A percentile compares a stretch with the other conserved stretches of the same genome.
Evolutionary conservation across 768 basidiomycete species (phyloP).

Genomic region (Suillus americanus): DNA sequence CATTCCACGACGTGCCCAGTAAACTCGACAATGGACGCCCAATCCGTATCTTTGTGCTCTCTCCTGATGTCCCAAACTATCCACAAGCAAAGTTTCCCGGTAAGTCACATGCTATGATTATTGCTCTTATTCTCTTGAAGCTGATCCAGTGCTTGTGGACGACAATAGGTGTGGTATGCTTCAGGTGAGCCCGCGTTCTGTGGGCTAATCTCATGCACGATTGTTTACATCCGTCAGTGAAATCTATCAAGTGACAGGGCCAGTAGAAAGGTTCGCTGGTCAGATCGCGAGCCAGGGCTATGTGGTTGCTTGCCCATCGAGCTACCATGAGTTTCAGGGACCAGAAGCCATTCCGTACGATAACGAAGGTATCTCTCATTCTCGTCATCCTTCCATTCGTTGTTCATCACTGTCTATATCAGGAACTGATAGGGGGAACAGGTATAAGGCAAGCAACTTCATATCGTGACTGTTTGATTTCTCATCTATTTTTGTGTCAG

Average conservation of each 20-base stretch:
- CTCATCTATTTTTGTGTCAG: constrained; percentile 40
- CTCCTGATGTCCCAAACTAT: constrained; percentile 77
- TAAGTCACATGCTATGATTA: constrained; percentile 22
- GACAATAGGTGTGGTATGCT: constrained; percentile 69
- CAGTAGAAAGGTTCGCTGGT: constrained; percentile 89
- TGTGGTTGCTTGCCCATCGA: constrained; percentile 80
- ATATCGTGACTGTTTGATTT: background rate
- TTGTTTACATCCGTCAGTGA: constrained; percentile 51
- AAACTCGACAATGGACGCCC: constrained; percentile 62
- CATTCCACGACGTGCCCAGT: constrained; percentile 74
- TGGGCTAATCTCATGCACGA: background rate
- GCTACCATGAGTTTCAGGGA: constrained; percentile 91
- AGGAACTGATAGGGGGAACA: constrained; percentile 92
- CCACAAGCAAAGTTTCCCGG: constrained; percentile 92
- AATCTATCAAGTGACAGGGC: constrained; percentile 96
- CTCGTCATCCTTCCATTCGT: constrained; percentile 4
- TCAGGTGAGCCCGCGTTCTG: constrained; percentile 50
- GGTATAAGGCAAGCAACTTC: constrained; percentile 64
- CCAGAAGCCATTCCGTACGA: constrained; percentile 90
- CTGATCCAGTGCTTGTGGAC: background rate
- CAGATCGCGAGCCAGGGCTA: constrained; percentile 88
- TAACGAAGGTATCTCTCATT: constrained; percentile 55
- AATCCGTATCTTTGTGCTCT: constrained; percentile 80
- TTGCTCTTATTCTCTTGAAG: background rate
- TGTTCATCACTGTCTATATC: constrained; percentile 1